These are phyloP conservation scores for Arthrobotrys sinensis DNA, from an alignment of 2,329 filamentous ascomycete genomes.

Conservation along the genomic window DNA sequence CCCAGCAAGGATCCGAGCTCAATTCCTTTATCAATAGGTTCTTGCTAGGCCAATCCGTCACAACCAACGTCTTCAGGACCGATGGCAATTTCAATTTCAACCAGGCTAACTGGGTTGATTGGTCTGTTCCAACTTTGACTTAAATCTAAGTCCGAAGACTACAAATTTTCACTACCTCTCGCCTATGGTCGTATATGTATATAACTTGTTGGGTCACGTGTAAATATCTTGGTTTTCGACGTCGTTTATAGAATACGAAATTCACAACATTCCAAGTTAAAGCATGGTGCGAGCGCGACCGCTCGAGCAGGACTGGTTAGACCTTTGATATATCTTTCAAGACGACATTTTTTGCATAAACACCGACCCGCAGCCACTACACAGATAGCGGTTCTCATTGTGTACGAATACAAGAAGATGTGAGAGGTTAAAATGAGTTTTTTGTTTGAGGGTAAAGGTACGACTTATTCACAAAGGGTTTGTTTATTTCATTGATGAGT, in stretches of 20 bases:
- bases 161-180: neutral
- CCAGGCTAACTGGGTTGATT: conserved; percentile 68
- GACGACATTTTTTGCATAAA: neutral
- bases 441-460: neutral
- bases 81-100: conserved; percentile 66
- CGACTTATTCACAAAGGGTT: conserved; percentile 30
- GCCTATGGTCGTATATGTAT: neutral
- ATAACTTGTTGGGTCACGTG: conserved; percentile 3
- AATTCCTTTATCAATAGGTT: conserved; percentile 74
- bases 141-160: conserved; percentile 61
- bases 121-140: conserved; percentile 67
- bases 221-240: conserved; percentile 3
- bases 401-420: conserved; percentile 9
- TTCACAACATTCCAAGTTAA: too few species aligned
- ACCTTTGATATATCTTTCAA: neutral
- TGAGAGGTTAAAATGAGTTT: neutral
- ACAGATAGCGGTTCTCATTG: neutral
- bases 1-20: conserved; percentile 71
- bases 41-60: conserved; percentile 67
- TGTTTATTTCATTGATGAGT: neutral
- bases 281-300: too few species aligned
- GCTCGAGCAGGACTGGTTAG: too few species aligned
- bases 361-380: neutral
- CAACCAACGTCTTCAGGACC: conserved; percentile 64
- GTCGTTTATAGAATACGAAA: neutral